Evolutionary conservation across 768 basidiomycete species (phyloP).

Genomic region (Xerocomellus intermedius): DNA sequence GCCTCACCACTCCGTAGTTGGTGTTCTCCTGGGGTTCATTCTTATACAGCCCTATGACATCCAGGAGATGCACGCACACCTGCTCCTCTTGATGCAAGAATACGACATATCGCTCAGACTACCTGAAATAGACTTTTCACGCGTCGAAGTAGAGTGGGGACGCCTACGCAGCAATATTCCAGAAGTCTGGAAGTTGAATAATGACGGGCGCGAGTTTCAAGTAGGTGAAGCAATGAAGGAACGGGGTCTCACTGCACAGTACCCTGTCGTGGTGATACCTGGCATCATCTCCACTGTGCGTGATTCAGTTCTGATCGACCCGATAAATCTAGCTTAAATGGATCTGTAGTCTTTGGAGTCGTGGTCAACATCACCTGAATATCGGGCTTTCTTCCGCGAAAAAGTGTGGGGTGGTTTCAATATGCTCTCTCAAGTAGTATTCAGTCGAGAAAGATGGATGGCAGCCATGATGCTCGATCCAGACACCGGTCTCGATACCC

Average conservation of each 20-base stretch:
- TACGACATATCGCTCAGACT: slow-evolving; percentile 67
- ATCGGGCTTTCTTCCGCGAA: slow-evolving; percentile 89
- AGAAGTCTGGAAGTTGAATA: slow-evolving; percentile 79
- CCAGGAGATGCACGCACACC: slow-evolving; percentile 64
- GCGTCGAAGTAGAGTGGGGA: slow-evolving; percentile 71
- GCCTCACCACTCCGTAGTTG: slow-evolving; percentile 44
- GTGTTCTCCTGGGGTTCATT: slow-evolving; percentile 58
- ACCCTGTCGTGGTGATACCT: slow-evolving; percentile 85
- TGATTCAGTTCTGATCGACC: slow-evolving; percentile 1
- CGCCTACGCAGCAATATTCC: slow-evolving; percentile 67
- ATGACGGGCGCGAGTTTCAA: slow-evolving; percentile 77
- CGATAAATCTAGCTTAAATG: background rate
- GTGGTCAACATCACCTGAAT: slow-evolving; percentile 87
- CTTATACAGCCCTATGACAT: slow-evolving; percentile 68
- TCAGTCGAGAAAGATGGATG: slow-evolving; percentile 89
- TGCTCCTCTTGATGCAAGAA: slow-evolving; percentile 64
- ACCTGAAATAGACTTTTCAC: slow-evolving; percentile 64
- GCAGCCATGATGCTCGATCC: slow-evolving; percentile 88
- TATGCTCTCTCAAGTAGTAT: slow-evolving; percentile 81
- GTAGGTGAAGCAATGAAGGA: slow-evolving; percentile 68
- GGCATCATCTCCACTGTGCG: slow-evolving; percentile 86
- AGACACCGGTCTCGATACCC: slow-evolving; percentile 86
- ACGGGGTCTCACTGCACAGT: slow-evolving; percentile 62
- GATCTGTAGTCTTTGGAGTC: slow-evolving; percentile 74
- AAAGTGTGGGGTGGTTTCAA: slow-evolving; percentile 77